A percentile compares a stretch with the other conserved stretches of the same genome.
These are phyloP conservation scores for Dactylellina parvicollis DNA, from an alignment of 2,329 filamentous ascomycete genomes.

Conservation along the genomic window DNA sequence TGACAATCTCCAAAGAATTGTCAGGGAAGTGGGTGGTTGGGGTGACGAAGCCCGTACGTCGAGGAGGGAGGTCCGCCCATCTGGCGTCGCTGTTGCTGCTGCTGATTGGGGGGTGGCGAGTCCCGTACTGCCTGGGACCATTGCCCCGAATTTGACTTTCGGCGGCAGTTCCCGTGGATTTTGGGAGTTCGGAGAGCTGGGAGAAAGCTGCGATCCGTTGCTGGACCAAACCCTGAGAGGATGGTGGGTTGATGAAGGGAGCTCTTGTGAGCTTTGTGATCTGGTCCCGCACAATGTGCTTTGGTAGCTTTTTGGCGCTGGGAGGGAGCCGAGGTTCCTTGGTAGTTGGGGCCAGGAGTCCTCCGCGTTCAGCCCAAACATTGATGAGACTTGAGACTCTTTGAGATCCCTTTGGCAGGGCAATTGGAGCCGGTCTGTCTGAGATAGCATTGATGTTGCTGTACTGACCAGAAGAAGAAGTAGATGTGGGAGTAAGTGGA, in stretches of 20 bases:
- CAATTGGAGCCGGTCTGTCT: constrained; percentile 8
- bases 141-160: background rate
- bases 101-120: too few species aligned
- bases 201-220: constrained; percentile 26
- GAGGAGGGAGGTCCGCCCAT: background rate
- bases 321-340: background rate
- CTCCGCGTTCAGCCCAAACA: constrained; percentile 25
- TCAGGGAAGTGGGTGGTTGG: background rate
- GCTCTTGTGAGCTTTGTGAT: constrained; percentile 9
- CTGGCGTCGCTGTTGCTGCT: too few species aligned
- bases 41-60: constrained; percentile 5
- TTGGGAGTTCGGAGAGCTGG: constrained; percentile 14
- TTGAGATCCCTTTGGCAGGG: constrained; percentile 16
- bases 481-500: constrained; percentile 3
- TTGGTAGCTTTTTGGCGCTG: constrained; percentile 9
- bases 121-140: too few species aligned
- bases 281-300: constrained; percentile 12
- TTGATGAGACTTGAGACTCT: constrained; percentile 35
- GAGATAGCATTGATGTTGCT: background rate
- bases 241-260: background rate
- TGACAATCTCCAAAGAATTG: background rate
- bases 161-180: constrained; percentile 1
- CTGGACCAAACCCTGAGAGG: constrained; percentile 16
- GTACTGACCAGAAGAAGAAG: constrained; percentile 10
- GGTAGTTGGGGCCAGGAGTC: background rate